These are phyloP conservation scores for Diaporthe caulivora DNA, from an alignment of 2,329 filamentous ascomycete species.

Conservation along the genomic window DNA sequence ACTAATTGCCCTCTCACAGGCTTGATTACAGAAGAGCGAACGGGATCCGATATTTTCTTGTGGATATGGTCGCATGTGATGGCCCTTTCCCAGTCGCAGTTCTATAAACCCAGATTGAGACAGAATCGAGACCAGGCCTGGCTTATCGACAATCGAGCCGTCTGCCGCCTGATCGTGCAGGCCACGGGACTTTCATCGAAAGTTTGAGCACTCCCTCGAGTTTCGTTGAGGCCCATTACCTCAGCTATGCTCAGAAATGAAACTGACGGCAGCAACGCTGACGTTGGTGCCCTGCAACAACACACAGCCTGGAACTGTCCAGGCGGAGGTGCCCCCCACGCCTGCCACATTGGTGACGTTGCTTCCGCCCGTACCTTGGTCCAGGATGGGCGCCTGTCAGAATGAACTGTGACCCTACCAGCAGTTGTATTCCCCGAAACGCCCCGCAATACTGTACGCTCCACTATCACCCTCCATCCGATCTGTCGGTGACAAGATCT, in stretches of 20 bases:
- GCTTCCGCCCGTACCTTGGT: constrained; percentile 1
- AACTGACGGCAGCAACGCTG: neutral
- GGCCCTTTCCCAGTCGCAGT: neutral
- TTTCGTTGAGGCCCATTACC: neutral
- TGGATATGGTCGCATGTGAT: constrained; percentile 32
- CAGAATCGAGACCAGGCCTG: too few relatives aligned
- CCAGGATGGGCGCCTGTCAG: constrained; percentile 5
- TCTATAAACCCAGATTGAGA: neutral
- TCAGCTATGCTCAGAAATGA: neutral
- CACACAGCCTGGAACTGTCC: neutral
- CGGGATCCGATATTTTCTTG: constrained; percentile 33
- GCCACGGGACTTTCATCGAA: neutral
- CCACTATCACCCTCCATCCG: neutral
- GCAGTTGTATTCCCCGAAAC: neutral
- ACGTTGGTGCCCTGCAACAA: neutral
- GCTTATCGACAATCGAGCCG: neutral
- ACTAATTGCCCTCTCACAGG: constrained; percentile 34
- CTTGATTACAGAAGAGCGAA: constrained; percentile 32
- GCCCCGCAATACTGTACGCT: neutral
- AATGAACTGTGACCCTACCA: neutral
- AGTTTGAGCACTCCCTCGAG: neutral
- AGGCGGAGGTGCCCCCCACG: neutral
- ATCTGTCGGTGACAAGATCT: constrained; percentile 1
- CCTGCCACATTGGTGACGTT: constrained; percentile 6
- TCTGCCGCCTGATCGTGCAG: neutral